These are phyloP conservation scores for Blastomyces emzantsi DNA, from an alignment of 2,329 filamentous ascomycete genomes.

Conservation along the genomic window DNA sequence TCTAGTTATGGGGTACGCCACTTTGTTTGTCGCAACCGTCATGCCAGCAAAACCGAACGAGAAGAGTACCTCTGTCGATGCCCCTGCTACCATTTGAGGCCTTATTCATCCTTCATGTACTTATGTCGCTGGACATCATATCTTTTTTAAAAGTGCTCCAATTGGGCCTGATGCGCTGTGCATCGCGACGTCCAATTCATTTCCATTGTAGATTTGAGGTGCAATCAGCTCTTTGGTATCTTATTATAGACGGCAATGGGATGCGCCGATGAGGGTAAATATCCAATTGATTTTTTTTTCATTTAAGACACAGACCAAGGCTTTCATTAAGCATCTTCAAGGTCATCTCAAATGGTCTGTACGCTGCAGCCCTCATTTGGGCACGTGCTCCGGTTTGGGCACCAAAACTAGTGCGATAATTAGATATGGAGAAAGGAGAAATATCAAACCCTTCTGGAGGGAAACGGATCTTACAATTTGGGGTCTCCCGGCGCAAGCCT, in stretches of 20 bases:
- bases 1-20: background rate
- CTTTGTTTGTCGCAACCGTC: background rate
- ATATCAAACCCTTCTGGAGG: background rate
- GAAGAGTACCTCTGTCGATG: background rate
- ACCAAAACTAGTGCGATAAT: slow-evolving; percentile 1
- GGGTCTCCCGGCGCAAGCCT: slow-evolving; percentile 22
- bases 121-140: background rate
- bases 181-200: background rate
- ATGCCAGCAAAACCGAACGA: background rate
- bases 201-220: background rate
- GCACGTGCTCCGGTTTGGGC: background rate
- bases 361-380: slow-evolving; percentile 14
- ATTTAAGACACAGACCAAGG: slow-evolving; percentile 37
- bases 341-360: slow-evolving; percentile 37
- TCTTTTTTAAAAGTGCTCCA: background rate
- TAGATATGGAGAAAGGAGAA: slow-evolving; percentile 1
- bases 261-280: background rate
- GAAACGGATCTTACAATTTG: slow-evolving; percentile 23
- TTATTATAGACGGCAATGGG: background rate
- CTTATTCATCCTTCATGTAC: background rate
- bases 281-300: slow-evolving; percentile 2
- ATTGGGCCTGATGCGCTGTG: background rate
- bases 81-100: background rate
- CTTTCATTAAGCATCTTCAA: slow-evolving; percentile 42
- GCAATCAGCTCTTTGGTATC: background rate